Evolutionary conservation across 768 basidiomycete species (phyloP), one percentile per base, ranked within the genome.

Genomic region (Sporobolomyces pararoseus): DNA sequence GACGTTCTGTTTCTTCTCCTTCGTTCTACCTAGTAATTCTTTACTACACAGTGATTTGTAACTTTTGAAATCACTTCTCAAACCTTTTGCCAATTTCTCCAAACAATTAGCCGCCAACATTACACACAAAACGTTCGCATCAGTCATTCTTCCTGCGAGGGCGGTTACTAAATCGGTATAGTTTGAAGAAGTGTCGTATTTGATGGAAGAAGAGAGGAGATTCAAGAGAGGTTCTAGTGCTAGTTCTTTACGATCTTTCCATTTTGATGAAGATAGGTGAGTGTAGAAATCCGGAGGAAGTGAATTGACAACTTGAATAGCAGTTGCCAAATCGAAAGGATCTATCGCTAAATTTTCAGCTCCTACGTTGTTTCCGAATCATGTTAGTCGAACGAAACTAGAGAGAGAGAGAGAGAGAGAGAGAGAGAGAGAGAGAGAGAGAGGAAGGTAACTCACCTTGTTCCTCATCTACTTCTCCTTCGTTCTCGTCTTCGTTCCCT

Each of bases 61-160:
- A 78, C 85, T 85, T 29, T 85, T 87, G 78, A 97, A 98, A 0
- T 86, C 80, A 6, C 75, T 78, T 82, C 87, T 86, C 76, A 97
- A 81, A 23, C 89, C 92, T 75, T 87, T 89, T 21, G 92, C 91
- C 46, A 99, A 82, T 17, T 85, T 86, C 76, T 94, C 93, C 72
- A 97, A 80, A 74, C 91, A 88, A 39, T 85, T 85, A 17, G 93
- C 89, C 0, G 93, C 92, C 34, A 86, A 84, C 74, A 90, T 89
- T 58, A 99, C 96, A 78, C 94, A 97, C 75, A 90, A 91, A 76
- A 99, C 88, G 79, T 98, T 99, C 35, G 92, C 88, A 78, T 99
- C 96, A 68, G 90, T 86, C 75, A 96, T 87, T 68, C 92, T 87
- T 25, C 83, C 81, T 0, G 90, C 91, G 23, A 99, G 81, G 4